A percentile compares a stretch with the other conserved stretches of the same genome.
Conservation (phyloP, 148 eudicot species). For the Rhododendron henanense region DNA sequence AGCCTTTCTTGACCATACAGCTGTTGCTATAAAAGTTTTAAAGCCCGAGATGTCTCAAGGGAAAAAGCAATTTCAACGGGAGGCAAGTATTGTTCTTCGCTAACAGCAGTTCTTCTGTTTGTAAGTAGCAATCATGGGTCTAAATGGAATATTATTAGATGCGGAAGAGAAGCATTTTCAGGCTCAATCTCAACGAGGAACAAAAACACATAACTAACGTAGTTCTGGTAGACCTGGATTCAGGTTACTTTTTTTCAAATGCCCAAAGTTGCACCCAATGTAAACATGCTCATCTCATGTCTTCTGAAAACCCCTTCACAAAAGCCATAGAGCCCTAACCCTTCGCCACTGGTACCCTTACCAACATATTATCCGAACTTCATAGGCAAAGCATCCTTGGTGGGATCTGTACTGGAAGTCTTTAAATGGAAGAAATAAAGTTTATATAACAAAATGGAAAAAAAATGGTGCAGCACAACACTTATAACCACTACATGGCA, state of each 20-base stretch:
- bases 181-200: background rate
- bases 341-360: background rate
- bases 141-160: background rate
- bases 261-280: background rate
- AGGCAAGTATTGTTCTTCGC: constrained; percentile 36
- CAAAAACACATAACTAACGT: background rate
- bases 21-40: constrained; percentile 81
- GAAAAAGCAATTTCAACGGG: constrained; percentile 58
- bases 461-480: background rate
- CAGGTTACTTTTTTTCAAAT: background rate
- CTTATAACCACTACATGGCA: background rate
- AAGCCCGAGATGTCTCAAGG: constrained; percentile 68
- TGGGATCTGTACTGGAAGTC: background rate
- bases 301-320: background rate
- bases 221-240: background rate
- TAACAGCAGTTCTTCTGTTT: background rate
- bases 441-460: background rate
- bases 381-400: background rate
- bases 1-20: constrained; percentile 60
- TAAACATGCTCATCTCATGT: background rate
- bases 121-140: background rate
- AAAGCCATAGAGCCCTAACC: background rate
- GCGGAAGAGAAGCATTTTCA: background rate
- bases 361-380: background rate
- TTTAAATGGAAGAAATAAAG: background rate